Evolutionary conservation across 2,329 filamentous ascomycete genomes (phyloP).

Genomic region (Pleoardoris graminearum): DNA sequence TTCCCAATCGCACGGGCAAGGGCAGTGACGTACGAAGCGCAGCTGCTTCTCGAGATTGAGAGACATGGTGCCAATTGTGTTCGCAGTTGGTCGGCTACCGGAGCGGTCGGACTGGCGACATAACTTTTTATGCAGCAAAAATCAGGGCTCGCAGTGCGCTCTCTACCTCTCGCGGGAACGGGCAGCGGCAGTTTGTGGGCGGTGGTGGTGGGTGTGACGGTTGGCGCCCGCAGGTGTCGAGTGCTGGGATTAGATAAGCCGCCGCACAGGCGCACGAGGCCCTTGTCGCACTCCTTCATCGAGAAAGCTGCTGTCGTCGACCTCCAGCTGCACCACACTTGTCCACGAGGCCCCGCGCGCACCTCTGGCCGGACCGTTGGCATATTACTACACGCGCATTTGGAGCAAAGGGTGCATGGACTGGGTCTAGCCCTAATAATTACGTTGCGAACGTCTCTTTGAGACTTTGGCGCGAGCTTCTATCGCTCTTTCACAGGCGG

Average conservation of each 20-base stretch:
- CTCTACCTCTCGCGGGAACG: constrained; percentile 17
- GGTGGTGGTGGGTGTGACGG: constrained; percentile 32
- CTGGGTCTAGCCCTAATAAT: constrained; percentile 23
- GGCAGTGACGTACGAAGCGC: constrained; percentile 67
- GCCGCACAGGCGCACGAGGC: too few species aligned
- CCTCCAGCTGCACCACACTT: constrained; percentile 2
- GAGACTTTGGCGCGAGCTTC: constrained; percentile 21
- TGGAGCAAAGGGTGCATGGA: constrained; percentile 32
- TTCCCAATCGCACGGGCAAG: neutral
- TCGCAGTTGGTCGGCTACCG: constrained; percentile 28
- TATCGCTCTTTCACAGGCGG: constrained; percentile 17
- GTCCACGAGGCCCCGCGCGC: constrained; percentile 8
- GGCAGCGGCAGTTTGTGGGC: constrained; percentile 21
- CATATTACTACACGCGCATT: constrained; percentile 20
- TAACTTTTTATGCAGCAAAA: constrained; percentile 25
- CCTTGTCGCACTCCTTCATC: neutral
- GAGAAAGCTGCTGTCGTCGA: neutral
- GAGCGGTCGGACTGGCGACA: constrained; percentile 22
- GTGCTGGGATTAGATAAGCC: too few species aligned
- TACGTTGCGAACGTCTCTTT: constrained; percentile 35
- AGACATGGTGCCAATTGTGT: constrained; percentile 49
- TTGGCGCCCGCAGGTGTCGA: too few species aligned
- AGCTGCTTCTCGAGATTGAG: constrained; percentile 82
- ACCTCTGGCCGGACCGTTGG: constrained; percentile 14
- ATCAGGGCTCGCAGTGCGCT: constrained; percentile 3